Percentiles rank a stretch among this genome's conserved stretches.
Conservation (phyloP, 1,139 yeast species). For the Tardiomyces blankii region DNA sequence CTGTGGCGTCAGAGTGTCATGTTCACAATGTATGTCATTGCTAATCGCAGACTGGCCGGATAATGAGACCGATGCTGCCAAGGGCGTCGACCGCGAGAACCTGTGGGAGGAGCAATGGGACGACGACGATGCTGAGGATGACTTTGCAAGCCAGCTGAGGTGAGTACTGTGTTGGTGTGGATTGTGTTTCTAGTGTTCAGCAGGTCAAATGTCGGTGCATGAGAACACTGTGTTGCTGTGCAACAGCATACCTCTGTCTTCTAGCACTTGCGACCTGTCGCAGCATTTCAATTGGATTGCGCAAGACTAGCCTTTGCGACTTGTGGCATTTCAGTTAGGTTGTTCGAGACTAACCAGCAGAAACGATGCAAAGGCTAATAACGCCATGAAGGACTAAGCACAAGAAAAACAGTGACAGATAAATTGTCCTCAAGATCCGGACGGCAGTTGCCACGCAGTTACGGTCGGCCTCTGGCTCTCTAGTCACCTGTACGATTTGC, state of each 20-base stretch:
- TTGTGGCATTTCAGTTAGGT: too few species aligned
- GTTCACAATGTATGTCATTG: too few species aligned
- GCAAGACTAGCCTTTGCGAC: too few species aligned
- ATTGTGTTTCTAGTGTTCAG: neutral
- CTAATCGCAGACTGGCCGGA: constrained; percentile 37
- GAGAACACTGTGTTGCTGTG: constrained; percentile 1
- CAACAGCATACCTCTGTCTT: neutral
- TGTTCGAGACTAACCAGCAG: neutral
- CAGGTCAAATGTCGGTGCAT: neutral
- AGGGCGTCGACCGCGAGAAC: constrained; percentile 33
- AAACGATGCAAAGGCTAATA: neutral
- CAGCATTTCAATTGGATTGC: too few species aligned
- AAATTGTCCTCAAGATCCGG: too few species aligned
- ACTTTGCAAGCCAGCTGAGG: constrained; percentile 60
- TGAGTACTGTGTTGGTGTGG: constrained; percentile 1
- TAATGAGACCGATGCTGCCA: constrained; percentile 32
- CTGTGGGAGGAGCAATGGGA: constrained; percentile 98
- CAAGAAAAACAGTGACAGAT: neutral
- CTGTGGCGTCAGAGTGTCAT: too few species aligned
- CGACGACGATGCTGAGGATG: constrained; percentile 79
- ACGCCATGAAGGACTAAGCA: neutral
- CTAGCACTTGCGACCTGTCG: too few species aligned
- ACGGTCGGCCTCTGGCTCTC: neutral
- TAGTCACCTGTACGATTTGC: neutral
- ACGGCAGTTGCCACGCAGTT: too few species aligned